These are phyloP conservation scores for Coemansia sp. DNA, from an alignment of 192 early-diverging fungal species.

Conservation along the genomic window DNA sequence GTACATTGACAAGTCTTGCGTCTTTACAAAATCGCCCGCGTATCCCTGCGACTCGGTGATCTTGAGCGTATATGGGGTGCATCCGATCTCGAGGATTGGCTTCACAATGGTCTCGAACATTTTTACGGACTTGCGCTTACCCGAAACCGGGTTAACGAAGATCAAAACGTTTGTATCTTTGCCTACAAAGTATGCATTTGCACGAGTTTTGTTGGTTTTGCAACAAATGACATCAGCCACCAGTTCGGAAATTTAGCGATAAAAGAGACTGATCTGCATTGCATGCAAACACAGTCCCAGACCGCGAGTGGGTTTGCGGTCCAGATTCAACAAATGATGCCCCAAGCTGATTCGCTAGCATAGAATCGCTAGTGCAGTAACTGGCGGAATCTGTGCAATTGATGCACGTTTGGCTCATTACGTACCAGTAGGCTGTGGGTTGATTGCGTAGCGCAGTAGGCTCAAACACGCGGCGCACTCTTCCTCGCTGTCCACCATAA, in stretches of 20 bases:
- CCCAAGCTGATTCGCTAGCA: neutral
- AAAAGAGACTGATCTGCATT: neutral
- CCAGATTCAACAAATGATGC: neutral
- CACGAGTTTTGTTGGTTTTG: neutral
- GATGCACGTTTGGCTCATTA: neutral
- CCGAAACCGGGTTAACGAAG: slow-evolving; percentile 46
- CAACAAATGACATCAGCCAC: neutral
- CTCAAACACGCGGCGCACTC: slow-evolving; percentile 42
- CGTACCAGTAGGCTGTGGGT: slow-evolving; percentile 35
- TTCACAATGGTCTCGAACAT: slow-evolving; percentile 48
- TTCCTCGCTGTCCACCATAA: slow-evolving; percentile 41
- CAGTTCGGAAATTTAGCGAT: neutral
- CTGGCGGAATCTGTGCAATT: neutral
- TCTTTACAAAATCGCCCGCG: slow-evolving; percentile 33
- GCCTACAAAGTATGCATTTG: slow-evolving; percentile 12
- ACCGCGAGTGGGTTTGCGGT: neutral
- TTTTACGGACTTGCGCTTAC: slow-evolving; percentile 38
- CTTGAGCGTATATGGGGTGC: slow-evolving; percentile 35
- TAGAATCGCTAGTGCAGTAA: neutral
- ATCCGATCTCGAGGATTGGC: slow-evolving; percentile 44
- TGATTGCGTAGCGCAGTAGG: slow-evolving; percentile 39
- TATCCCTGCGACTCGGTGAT: slow-evolving; percentile 31
- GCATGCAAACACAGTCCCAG: neutral
- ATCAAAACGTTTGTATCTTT: slow-evolving; percentile 25
- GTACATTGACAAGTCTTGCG: slow-evolving; percentile 36